Conservation (phyloP, 2,329 filamentous ascomycete genomes). For the Intubia oerlemansii region DNA sequence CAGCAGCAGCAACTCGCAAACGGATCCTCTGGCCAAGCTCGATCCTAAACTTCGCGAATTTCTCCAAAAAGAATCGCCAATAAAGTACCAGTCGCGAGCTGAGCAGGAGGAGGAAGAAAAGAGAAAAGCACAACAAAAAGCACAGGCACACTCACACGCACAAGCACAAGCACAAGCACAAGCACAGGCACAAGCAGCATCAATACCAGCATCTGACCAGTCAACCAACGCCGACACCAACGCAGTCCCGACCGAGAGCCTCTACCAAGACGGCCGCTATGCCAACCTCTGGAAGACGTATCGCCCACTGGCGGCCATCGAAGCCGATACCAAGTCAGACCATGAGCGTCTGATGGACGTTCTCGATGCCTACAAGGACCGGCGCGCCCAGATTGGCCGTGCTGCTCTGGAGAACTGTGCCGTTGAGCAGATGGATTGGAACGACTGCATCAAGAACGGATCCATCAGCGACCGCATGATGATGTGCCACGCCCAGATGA, state of each 20-base stretch:
- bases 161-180: conserved; percentile 4
- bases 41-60: conserved; percentile 71
- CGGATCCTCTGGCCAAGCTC: conserved; percentile 51
- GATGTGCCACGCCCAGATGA: conserved; percentile 62
- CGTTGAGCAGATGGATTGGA: conserved; percentile 63
- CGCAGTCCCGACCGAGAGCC: conserved; percentile 24
- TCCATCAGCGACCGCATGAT: conserved; percentile 46
- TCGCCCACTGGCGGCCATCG: conserved; percentile 46
- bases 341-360: conserved; percentile 65
- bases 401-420: conserved; percentile 89
- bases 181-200: not conserved
- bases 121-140: conserved; percentile 6
- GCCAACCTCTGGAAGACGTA: conserved; percentile 91
- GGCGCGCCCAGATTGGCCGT: conserved; percentile 53
- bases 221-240: not conserved
- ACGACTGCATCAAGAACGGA: conserved; percentile 60
- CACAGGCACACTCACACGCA: conserved; percentile 2
- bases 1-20: too few relatives aligned
- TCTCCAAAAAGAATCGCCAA: conserved; percentile 60
- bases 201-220: conserved; percentile 1
- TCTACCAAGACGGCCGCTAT: conserved; percentile 40
- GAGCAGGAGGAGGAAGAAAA: conserved; percentile 8
- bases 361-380: conserved; percentile 64
- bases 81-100: conserved; percentile 22
- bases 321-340: conserved; percentile 48